Evolutionary conservation across 306 rosid genomes (phyloP), one percentile per base, ranked within the genome.

Genomic region (Ormosia emarginata): DNA sequence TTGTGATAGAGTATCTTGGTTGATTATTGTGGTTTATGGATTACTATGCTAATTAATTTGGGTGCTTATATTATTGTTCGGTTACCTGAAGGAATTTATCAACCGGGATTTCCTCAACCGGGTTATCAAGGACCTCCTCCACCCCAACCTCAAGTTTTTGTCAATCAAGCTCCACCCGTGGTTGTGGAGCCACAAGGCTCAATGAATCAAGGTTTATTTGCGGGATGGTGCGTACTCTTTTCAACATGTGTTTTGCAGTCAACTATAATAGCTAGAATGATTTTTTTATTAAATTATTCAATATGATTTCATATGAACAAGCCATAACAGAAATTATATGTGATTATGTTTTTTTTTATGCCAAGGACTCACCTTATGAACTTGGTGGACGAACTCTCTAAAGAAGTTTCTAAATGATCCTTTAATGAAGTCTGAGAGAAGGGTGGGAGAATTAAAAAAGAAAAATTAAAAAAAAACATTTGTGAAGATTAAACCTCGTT

Each of bases 171-270:
- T 15, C 67, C 80, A 17, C 67, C 82, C 0, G 7, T 0, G 17
- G 8, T 6, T 0, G 6, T 9, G 3, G 65, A 73, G 15, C 49
- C n/a, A 7, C n/a, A 15, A 1, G 33, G 6, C 5, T 5, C 71
- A 10, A 15, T 6, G 6, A 10, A 53, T 0, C 1, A 12, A 5
- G 81, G 85, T 18, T 71, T 12, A 46, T 29, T 85, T 14, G 50
- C 33, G 6, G 78, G 78, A 59, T 85, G 86, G 88, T 85, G 10
- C n/a, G 67, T 63, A 17, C 56, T 30, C 30, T 40, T 64, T 39
- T 57, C 14, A 15, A 7, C 1, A 47, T 47, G 3, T 43, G 40
- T 46, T 29, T 44, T 44, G 11, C 39, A 18, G 4, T 18, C 12
- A 8, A 65, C 14, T 46, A 2, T 10, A 8, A 10, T 46, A 46